Percentiles rank a stretch among this genome's conserved stretches.
Evolutionary conservation across 352 stramenopile genomes (phyloP).

Genomic region (Saprolegnia parasitica): DNA sequence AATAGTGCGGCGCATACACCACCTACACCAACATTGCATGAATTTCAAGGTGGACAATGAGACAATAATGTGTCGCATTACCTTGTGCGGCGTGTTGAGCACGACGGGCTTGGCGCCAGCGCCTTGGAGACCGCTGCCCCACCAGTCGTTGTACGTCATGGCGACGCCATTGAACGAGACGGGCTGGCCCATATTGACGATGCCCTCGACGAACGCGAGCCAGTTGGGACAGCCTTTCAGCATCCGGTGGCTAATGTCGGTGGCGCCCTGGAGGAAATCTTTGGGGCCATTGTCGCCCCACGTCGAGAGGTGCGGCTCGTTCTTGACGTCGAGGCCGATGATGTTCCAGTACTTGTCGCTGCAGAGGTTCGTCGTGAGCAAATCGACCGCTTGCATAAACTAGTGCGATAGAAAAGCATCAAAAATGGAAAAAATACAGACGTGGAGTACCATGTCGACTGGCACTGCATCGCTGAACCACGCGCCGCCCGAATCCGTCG

Average conservation of each 20-base stretch:
- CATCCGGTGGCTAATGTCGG: slow-evolving; percentile 61
- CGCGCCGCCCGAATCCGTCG: slow-evolving; percentile 42
- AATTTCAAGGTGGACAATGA: neutral
- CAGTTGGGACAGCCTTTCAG: slow-evolving; percentile 57
- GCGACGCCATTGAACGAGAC: slow-evolving; percentile 38
- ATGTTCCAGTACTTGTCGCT: slow-evolving; percentile 61
- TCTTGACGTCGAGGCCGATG: slow-evolving; percentile 65
- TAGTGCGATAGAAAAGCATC: slow-evolving; percentile 13
- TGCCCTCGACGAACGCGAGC: slow-evolving; percentile 66
- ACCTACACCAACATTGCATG: slow-evolving; percentile 42
- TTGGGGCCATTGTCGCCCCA: slow-evolving; percentile 39
- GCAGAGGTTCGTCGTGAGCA: slow-evolving; percentile 54
- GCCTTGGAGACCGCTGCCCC: slow-evolving; percentile 49
- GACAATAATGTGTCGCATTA: neutral
- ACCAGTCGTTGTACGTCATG: slow-evolving; percentile 62
- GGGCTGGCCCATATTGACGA: slow-evolving; percentile 42
- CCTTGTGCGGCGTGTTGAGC: slow-evolving; percentile 47
- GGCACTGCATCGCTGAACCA: slow-evolving; percentile 52
- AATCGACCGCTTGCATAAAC: slow-evolving; percentile 50
- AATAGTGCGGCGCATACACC: slow-evolving; percentile 71
- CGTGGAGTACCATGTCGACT: slow-evolving; percentile 33
- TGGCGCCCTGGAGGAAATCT: slow-evolving; percentile 56
- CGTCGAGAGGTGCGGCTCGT: slow-evolving; percentile 59
- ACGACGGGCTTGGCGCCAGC: slow-evolving; percentile 42
- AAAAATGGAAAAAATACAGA: neutral